These are phyloP conservation scores for Canna indica DNA, from an alignment of 176 grass and related monocot species.

Conservation along the genomic window DNA sequence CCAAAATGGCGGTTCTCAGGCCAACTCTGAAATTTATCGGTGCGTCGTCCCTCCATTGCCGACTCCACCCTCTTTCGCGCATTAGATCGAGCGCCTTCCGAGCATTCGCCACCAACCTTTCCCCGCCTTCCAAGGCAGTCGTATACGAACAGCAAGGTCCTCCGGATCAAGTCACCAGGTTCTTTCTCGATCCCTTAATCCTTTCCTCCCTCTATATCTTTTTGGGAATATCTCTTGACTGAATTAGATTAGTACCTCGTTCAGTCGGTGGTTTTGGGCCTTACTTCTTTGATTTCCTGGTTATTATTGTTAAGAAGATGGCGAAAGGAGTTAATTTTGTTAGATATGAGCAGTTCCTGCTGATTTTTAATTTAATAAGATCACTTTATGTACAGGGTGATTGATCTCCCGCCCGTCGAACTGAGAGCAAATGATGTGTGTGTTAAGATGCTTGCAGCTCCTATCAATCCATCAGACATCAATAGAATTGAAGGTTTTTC, in stretches of 20 bases:
- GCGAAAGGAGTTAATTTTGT: not conserved
- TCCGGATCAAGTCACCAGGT: constrained; percentile 64
- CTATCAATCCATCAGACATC: constrained; percentile 95
- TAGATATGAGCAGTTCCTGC: not conserved
- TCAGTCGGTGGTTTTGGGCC: not conserved
- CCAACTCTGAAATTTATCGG: not conserved
- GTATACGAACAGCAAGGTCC: constrained; percentile 62
- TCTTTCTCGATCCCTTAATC: not conserved
- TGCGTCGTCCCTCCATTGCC: not conserved
- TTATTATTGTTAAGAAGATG: not conserved
- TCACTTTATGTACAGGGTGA: constrained; percentile 16
- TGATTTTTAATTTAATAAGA: not conserved
- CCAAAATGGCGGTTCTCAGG: not conserved
- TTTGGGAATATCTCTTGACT: not conserved
- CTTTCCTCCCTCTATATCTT: not conserved
- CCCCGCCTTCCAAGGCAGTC: constrained; percentile 52
- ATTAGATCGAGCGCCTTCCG: constrained; percentile 27
- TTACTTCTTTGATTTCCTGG: not conserved
- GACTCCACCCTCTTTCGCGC: constrained; percentile 3
- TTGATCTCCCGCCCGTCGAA: constrained; percentile 35
- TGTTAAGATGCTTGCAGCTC: constrained; percentile 77
- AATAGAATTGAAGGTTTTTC: constrained; percentile 61
- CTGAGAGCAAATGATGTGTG: constrained; percentile 59
- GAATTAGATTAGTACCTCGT: not conserved
- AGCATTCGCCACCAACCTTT: constrained; percentile 26